These are phyloP conservation scores for Pleurotus djamor DNA, from an alignment of 768 basidiomycete species.

Conservation along the genomic window DNA sequence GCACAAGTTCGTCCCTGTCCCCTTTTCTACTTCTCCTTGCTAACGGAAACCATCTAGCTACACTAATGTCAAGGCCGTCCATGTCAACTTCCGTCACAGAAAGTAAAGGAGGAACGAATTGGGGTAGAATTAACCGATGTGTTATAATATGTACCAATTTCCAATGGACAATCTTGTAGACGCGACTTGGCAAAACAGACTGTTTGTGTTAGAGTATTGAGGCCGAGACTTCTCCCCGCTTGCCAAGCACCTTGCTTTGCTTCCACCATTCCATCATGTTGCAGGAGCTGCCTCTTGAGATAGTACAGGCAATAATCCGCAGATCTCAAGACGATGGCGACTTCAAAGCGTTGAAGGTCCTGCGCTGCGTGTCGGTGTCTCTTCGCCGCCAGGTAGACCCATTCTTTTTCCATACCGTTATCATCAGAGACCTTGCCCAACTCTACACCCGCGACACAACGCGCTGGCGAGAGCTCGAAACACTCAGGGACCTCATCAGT, in stretches of 20 bases:
- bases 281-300: neutral
- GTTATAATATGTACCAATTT: neutral
- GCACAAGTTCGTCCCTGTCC: constrained; percentile 38
- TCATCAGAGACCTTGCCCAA: neutral
- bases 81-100: constrained; percentile 50
- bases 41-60: constrained; percentile 35
- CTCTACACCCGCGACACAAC: too few species aligned
- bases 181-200: too few species aligned
- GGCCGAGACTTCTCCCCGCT: too few species aligned
- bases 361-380: neutral
- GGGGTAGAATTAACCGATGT: constrained; percentile 7
- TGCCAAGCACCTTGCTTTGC: too few species aligned
- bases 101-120: constrained; percentile 15
- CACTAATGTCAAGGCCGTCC: constrained; percentile 68
- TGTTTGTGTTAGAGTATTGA: too few species aligned
- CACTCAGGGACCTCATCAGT: too few species aligned
- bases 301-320: neutral
- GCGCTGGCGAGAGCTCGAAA: too few species aligned
- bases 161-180: too few species aligned
- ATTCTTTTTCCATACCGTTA: neutral
- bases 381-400: neutral
- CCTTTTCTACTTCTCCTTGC: neutral
- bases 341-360: neutral
- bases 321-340: neutral
- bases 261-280: neutral